Conservation (phyloP, 208 protist species). For the Leishmania major region DNA sequence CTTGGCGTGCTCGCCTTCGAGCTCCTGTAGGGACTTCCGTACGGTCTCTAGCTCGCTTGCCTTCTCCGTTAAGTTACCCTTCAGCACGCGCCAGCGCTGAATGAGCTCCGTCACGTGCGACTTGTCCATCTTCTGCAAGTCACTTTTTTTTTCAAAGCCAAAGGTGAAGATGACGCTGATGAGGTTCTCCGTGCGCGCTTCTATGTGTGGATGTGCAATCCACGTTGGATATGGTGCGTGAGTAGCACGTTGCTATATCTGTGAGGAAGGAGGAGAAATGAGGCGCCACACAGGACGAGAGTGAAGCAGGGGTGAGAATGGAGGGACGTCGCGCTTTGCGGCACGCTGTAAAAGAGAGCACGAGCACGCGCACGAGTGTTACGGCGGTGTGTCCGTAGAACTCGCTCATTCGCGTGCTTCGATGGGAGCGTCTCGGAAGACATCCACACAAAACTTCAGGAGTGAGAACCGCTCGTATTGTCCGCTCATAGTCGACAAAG, state of each 20-base stretch:
- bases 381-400: not conserved
- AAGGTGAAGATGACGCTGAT: not conserved
- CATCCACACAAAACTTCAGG: not conserved
- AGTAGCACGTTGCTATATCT: not conserved
- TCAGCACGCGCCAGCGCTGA: constrained; percentile 72
- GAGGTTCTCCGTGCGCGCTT: not conserved
- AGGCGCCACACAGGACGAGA: not conserved
- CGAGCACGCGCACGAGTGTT: not conserved
- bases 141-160: not conserved
- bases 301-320: not conserved
- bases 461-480: not conserved
- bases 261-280: not conserved
- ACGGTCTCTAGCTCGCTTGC: constrained; percentile 54
- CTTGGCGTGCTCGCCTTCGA: constrained; percentile 56
- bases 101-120: constrained; percentile 74
- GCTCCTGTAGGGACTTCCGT: constrained; percentile 40
- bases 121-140: constrained; percentile 26
- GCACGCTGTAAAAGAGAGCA: not conserved
- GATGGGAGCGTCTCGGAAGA: not conserved
- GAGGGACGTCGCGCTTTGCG: not conserved
- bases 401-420: not conserved
- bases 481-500: not conserved
- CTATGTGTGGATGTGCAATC: not conserved
- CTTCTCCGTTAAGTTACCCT: constrained; percentile 48
- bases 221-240: not conserved